Evolutionary conservation across 169 alveolate species (phyloP).

Genomic region (Plasmodium vinckei): DNA sequence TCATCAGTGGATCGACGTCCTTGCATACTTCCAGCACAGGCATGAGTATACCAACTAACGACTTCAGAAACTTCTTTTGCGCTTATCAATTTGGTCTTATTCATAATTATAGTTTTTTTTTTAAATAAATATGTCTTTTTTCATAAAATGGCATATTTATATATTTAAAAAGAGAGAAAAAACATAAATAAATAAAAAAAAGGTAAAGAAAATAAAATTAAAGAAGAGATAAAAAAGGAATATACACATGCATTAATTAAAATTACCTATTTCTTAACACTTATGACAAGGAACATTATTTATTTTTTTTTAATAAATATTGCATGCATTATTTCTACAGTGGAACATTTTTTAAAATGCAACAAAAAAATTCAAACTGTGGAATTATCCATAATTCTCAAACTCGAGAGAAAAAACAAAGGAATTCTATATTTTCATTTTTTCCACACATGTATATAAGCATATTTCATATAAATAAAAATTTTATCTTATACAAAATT

Average conservation of each 20-base stretch:
- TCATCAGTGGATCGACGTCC: conserved; percentile 68
- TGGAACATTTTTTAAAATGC: no score
- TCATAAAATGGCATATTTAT: not conserved
- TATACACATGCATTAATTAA: not conserved
- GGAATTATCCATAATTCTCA: no score
- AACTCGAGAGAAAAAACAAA: no score
- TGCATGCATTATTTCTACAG: no score
- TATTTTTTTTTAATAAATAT: no score
- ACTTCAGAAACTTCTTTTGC: conserved; percentile 71
- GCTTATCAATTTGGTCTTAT: conserved; percentile 49
- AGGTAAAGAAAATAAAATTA: not conserved
- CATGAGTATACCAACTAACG: conserved; percentile 73
- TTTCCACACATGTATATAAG: no score
- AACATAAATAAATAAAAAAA: conserved; percentile 2
- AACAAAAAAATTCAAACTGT: no score
- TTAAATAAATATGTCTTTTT: not conserved
- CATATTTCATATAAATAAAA: no score
- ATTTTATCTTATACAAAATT: no score
- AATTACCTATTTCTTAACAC: no score
- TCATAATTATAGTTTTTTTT: conserved; percentile 28
- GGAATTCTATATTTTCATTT: no score
- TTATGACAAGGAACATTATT: no score
- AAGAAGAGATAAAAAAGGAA: not conserved
- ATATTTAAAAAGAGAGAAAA: not conserved
- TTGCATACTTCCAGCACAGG: conserved; percentile 75